Evolutionary conservation across 805 yeast genomes (phyloP), one percentile per base, ranked within the genome.

Genomic region (Cyberlindnera nakhonratchasimensis): DNA sequence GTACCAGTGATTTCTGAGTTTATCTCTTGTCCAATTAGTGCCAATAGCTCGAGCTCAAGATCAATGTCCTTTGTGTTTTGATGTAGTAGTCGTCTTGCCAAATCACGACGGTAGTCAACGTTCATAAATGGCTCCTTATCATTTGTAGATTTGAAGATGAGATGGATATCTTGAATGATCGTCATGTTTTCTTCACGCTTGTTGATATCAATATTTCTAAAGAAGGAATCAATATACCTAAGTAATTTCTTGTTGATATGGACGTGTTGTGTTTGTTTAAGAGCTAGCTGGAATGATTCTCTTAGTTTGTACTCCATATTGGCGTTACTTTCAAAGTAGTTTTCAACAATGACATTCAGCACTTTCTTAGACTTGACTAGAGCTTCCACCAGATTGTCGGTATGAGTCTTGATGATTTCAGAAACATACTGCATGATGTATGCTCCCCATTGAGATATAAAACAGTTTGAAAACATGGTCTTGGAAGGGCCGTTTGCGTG

Each of bases 121-220:
- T 43, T 40, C 6, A 56, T 29, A 26, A 57, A 55, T 6, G 33
- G 7, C 8, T 52, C 54, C 35, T 57, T 56, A 7, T 53, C 43
- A n/a, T 47, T 43, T 1, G 52, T 41, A 4, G 58, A 52, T 34
- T 54, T 53, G 32, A 53, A 50, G 9, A 55, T 42, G 18, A 45
- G 31, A 16, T 40, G 25, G 2, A 55, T 37, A 30, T 52, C 57
- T 5, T 45, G 18, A 4, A 53, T 21, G 11, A 29, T 25, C 14
- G 18, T 5, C 9, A 20, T 7, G 12, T 47, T 42, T 3, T 42
- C 48, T 2, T 30, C 26, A 11, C 35, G 31, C 14, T 37, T 32
- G 2, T 31, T n/a, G 5, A 13, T 11, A 7, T 33, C 35, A 2
- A 17, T 16, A 2, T 25, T 37, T 26, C 18, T 54, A 39, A 54